These are phyloP conservation scores for Exophiala sp. DNA, from an alignment of 2,329 filamentous ascomycete genomes.

Conservation along the genomic window DNA sequence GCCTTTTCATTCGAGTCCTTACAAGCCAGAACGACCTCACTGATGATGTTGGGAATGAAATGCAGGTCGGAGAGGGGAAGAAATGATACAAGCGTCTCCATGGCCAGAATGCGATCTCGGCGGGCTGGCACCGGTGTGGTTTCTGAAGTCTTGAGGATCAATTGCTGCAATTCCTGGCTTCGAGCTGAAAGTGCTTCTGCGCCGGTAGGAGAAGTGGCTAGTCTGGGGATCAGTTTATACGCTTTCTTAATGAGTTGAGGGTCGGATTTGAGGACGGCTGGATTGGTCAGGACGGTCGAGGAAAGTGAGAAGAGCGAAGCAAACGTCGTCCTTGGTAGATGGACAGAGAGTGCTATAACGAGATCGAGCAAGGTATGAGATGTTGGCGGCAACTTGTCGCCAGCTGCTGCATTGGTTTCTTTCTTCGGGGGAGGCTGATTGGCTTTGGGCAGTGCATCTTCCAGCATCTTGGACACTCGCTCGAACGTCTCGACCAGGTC, in stretches of 20 bases:
- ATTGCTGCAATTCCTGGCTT: constrained; percentile 72
- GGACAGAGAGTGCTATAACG: constrained; percentile 91
- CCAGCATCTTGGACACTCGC: constrained; percentile 80
- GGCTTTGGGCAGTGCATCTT: constrained; percentile 61
- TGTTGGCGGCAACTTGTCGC: constrained; percentile 81
- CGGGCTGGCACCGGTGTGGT: constrained; percentile 84
- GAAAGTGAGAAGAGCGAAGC: constrained; percentile 82
- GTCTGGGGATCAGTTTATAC: constrained; percentile 92
- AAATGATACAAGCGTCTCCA: constrained; percentile 74
- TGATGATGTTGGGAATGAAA: constrained; percentile 87
- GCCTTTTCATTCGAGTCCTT: constrained; percentile 98
- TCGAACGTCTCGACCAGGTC: constrained; percentile 87
- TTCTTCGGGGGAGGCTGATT: constrained; percentile 63
- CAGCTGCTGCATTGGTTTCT: constrained; percentile 55
- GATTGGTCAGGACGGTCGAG: constrained; percentile 72
- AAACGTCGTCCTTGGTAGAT: constrained; percentile 85
- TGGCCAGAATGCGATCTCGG: constrained; percentile 78
- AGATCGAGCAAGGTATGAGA: constrained; percentile 95
- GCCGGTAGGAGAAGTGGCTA: constrained; percentile 77
- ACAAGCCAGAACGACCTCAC: constrained; percentile 91
- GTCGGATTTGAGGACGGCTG: constrained; percentile 57
- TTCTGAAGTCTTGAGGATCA: constrained; percentile 74
- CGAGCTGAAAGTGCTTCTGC: constrained; percentile 72
- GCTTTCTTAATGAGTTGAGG: constrained; percentile 98
- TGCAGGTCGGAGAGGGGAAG: constrained; percentile 76